A percentile compares a stretch with the other conserved stretches of the same genome.
Conservation (phyloP, 108 stramenopile species). For the Nitzschia putrida region DNA sequence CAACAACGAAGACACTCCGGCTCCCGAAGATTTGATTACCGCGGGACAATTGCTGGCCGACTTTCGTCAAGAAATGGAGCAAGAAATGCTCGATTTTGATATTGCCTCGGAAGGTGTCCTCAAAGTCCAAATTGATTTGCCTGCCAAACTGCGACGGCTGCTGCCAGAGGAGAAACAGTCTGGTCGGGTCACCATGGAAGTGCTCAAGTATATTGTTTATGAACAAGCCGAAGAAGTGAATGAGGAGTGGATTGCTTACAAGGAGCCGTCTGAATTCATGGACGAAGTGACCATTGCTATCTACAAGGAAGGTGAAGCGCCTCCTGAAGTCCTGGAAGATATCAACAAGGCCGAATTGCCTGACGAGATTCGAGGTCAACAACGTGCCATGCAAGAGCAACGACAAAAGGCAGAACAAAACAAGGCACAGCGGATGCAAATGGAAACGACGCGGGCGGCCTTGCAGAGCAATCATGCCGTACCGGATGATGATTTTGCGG, state of each 20-base stretch:
- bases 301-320: slow-evolving; percentile 85
- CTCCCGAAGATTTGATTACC: slow-evolving; percentile 16
- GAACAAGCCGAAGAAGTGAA: slow-evolving; percentile 87
- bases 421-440: slow-evolving; percentile 48
- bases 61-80: slow-evolving; percentile 61
- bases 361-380: slow-evolving; percentile 75
- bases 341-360: slow-evolving; percentile 79
- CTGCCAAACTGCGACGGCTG: slow-evolving; percentile 26
- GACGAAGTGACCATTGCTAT: slow-evolving; percentile 74
- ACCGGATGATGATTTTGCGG: slow-evolving; percentile 50
- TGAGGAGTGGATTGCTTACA: slow-evolving; percentile 84
- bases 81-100: slow-evolving; percentile 70
- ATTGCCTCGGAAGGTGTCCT: slow-evolving; percentile 29
- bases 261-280: slow-evolving; percentile 80
- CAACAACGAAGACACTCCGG: neutral
- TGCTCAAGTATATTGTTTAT: slow-evolving; percentile 81
- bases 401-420: slow-evolving; percentile 42
- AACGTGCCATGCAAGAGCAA: slow-evolving; percentile 60
- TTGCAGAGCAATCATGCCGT: slow-evolving; percentile 16
- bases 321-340: slow-evolving; percentile 77
- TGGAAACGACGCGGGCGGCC: slow-evolving; percentile 21
- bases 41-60: slow-evolving; percentile 50
- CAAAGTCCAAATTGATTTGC: slow-evolving; percentile 39
- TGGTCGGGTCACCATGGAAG: slow-evolving; percentile 77
- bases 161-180: slow-evolving; percentile 39